These are phyloP conservation scores for Tuber magnatum DNA, from an alignment of 495 filamentous ascomycete genomes.

Conservation along the genomic window DNA sequence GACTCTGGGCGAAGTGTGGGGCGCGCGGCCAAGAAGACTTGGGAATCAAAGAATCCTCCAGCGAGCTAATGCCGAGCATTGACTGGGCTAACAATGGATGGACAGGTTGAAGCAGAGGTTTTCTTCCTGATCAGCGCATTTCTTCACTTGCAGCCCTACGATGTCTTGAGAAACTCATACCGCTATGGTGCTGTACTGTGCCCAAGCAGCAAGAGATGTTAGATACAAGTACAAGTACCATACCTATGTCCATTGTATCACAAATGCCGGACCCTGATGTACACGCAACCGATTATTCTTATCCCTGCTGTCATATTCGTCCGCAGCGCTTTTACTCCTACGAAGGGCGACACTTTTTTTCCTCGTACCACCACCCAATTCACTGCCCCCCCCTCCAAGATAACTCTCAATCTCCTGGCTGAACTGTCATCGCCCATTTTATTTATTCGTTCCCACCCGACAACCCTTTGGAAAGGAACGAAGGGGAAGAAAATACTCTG, in stretches of 20 bases:
- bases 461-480: background rate
- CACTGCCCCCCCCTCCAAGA: background rate
- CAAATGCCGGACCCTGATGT: too few species aligned
- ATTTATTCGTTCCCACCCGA: background rate
- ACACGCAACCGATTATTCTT: background rate
- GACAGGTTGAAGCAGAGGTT: background rate
- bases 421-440: background rate
- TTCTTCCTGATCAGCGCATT: background rate
- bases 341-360: background rate
- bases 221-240: too few species aligned
- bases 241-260: too few species aligned
- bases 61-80: background rate
- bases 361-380: background rate
- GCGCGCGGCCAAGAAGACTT: background rate
- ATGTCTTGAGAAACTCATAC: background rate
- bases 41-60: background rate
- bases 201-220: too few species aligned
- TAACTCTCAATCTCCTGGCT: background rate
- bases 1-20: background rate
- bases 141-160: background rate
- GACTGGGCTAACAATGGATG: background rate
- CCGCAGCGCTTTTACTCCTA: background rate
- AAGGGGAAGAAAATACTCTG: background rate
- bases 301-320: background rate
- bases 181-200: too few species aligned